Evolutionary conservation across 495 filamentous ascomycete genomes (phyloP), one percentile per base, ranked within the genome.

Genomic region (Mytilinidion resinicola): DNA sequence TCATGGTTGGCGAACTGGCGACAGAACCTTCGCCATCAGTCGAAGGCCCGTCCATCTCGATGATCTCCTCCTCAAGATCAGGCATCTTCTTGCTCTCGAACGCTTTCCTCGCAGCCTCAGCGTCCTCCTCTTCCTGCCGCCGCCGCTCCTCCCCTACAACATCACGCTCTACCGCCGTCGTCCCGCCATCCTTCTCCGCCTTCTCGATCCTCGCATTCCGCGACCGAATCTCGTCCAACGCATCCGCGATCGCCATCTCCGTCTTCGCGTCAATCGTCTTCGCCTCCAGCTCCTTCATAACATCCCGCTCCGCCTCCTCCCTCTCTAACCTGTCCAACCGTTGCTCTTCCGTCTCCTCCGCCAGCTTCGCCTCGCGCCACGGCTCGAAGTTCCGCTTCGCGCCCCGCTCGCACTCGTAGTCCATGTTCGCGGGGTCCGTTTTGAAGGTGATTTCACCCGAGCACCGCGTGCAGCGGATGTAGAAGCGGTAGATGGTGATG

Each of bases 211-310:
- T 78, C 15, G 93, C 95, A 76, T 97, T 99, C 63, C 92, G 73
- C 39, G 84, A 90, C 56, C 93, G 77, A 47, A 97, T 96, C 74
- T 97, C 91, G 73, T 99, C 95, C 61, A 99, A 73, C 34, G 90
- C 90, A 76, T 99, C 95, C 37, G 95, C 95, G 63, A 97, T 87
- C 48, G 85, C 87, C 95, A 99, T 97, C 76, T 97, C 95, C 55
- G 86, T 77, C 77, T 93, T 95, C n/a, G 90, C 89, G 71, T 99
- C 95, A 30, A 85, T 73, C 56, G 90, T 95, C 72, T 91, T 91
- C 53, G 82, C 80, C 71, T 91, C 88, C 60, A 92, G 68, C 67
- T 88, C 87, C 17, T 82, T 81, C 88, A 92, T 92, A 59, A 83
- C 83, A 66, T 89, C 85, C 17, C 78, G 70, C 64, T 87, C 83